Evolutionary conservation across 2,329 filamentous ascomycete species (phyloP), one percentile per base, ranked within the genome.

Genomic region (Fusarium dimerum): DNA sequence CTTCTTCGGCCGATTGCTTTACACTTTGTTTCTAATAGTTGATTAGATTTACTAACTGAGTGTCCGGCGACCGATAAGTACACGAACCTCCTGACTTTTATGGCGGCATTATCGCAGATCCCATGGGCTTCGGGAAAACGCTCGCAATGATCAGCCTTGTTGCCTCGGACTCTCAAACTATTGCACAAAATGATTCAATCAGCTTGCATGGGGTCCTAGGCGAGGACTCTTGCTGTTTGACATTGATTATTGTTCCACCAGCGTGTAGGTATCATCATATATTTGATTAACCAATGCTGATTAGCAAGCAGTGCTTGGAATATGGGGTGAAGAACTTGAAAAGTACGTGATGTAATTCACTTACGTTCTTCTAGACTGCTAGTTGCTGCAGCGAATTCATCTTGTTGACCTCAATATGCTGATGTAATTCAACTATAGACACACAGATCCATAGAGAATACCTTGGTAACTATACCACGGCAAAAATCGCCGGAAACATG

Each of bases 71-170:
- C 1, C 30, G 40, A 16, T 66, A 73, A 43, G 1, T 2, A 1
- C 63, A 73, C 2, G 54, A 63, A 8, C 74, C 74, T 1, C 54
- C 62, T 6, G 26, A 60, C 0, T 75, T 76, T 34, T 62, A 59
- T 10, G 76, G 75, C 0, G 75, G 76, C 2, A 71, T 77, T 17
- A 64, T 77, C 36, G 75, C 74, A 1, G 76, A 78, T 54, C 65
- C 70, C 0, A 78, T 77, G 75, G 76, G 76, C 1, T 56, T 77
- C 0, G 75, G 75, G 0, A 78, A 78, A 52, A 75, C 75, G 2
- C 55, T 76, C 2, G 69, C 68, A 0, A 75, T 76, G 69, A 71
- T 77, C 30, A 58, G 73, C 2, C 53, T 78, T 4, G 59, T 69
- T 5, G 74, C 73, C 1, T 55, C 57, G 0, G 54, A 48, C 12